Evolutionary conservation across 1,284 basidiomycete genomes (phyloP), one percentile per base, ranked within the genome.

Genomic region (Cutaneotrichosporon sp.): DNA sequence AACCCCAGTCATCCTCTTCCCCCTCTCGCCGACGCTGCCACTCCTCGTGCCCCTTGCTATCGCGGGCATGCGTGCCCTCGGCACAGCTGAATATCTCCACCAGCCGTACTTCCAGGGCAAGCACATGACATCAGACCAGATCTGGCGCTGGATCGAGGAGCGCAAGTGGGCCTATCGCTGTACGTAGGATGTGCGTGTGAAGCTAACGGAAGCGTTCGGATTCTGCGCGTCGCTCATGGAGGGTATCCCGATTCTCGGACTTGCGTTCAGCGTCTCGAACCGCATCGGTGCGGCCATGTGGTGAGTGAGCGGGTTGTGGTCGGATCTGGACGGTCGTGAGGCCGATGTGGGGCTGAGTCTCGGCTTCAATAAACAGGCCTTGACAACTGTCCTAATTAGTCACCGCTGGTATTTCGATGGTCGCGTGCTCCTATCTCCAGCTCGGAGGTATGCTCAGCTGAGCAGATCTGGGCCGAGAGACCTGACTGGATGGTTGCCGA

Each of bases 251-350:
- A 84, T 94, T 63, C 73, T 91, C 18, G 92, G 91, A 0, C 80
- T 93, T 4, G 78, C 89, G 9, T 91, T 94, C 75, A 89, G 88
- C 0, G 83, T 95, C 34, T 92, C 91, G 0, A 94, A 94, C 75
- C 84, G 90, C 13, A 86, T 94, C 32, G 92, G 92, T 2, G 90
- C 90, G 1, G 91, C 90, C 1, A 94, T 95, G 92, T 93, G 91
- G 90, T 79, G 47, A 52, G 75, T 72, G 26, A 5, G 40, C 40
- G 11, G 14, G 16, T 13, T 13, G 40, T 42, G 36, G 14, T 42
- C 40, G 40, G 40, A 9, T 13, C 40, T 42, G 40, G 40, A 13
- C 40, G 40, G 40, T 42, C 40, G 11, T 13, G 40, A 13, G 10
- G 40, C 40, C 40, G 40, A 42, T 42, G 9, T 42, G 40, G 40